phyloP scores from a whole-genome alignment of 495 filamentous ascomycete species.

The Penicillium alfredii region DNA sequence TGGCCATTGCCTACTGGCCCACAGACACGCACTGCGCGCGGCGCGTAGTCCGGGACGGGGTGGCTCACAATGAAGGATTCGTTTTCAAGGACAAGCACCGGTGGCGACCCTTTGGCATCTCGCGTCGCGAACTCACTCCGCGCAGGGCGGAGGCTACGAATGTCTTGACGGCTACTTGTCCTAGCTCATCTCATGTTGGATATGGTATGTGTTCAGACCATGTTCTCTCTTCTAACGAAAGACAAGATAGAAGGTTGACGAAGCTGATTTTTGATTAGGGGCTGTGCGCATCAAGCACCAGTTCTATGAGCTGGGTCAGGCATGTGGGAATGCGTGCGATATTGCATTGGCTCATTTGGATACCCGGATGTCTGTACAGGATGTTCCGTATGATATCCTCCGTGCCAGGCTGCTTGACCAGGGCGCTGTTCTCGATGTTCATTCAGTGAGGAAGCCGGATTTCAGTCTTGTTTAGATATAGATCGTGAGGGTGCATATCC shows the following conservation, averaged over 20 bases:
- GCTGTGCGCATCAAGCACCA: slow-evolving; percentile 2
- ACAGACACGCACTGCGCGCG: slow-evolving; percentile 3
- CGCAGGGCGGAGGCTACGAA: not conserved
- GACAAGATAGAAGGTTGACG: not conserved
- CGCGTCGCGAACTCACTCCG: not conserved
- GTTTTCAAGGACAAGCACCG: slow-evolving; percentile 4
- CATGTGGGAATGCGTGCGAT: slow-evolving; percentile 3
- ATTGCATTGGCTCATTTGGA: not conserved
- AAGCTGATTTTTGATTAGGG: not conserved
- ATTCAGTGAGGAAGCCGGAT: not conserved
- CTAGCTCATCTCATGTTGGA: slow-evolving; percentile 3
- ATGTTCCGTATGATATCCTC: not conserved
- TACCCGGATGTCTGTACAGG: not conserved
- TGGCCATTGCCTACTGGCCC: too few species aligned
- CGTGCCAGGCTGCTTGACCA: slow-evolving; percentile 1
- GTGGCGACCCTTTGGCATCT: slow-evolving; percentile 4
- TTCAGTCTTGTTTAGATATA: too few species aligned
- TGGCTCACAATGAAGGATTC: slow-evolving; percentile 1
- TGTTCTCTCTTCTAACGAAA: too few species aligned
- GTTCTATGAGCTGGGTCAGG: slow-evolving; percentile 4
- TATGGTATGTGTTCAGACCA: not conserved
- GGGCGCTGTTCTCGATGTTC: slow-evolving; percentile 1
- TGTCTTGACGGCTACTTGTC: slow-evolving; percentile 3
- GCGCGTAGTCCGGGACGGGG: not conserved
- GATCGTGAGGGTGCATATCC: too few species aligned